Base-by-base conservation (phyloP, 2,329 filamentous ascomycete genomes). In the Coniosporium uncinatum region DNA sequence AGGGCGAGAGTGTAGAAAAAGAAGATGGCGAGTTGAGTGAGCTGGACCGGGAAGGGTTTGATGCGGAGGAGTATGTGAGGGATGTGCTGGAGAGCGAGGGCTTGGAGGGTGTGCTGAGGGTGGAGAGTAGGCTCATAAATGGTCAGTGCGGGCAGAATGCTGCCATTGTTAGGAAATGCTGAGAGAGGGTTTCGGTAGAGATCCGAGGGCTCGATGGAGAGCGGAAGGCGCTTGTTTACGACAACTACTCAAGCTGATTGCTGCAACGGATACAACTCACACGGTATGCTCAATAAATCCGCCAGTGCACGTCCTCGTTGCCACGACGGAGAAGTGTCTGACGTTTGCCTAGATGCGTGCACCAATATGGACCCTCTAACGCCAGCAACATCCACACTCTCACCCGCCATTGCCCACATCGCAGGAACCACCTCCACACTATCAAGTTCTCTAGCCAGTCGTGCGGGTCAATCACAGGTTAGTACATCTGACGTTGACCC, bases 191-290 rank as follows among this genome's bases (percentile, higher is more conserved):
- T n/a, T n/a, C n/a, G 5, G 63, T 61, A 50, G 91, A 97, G 66
- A 91, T 95, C 37, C 71, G 89, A 29, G 90, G 88, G 2, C 73
- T 98, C 16, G 93, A 97, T 56, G 91, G 91, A 19, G 93, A 98
- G 73, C 85, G 93, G 63, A 98, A 98, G 67, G 90, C 91, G 2
- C 68, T 98, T 46, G 93, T 98, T 4, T 98, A 98, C 62, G 91
- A 98, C 61, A 98, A 98, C 59, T 98, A 97, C 63, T 93, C 85
- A 97, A 97, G 66, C 68, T 98, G 50, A 96, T 98, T 50, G 79
- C 84, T n/a, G 93, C 93, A 1, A 96, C 94, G 11, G 91, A 95
- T 63, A 97, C 91, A 3, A 98, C 98, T 55, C 78, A 86, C 38
- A 88, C 87, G 67, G 78, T 79, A 51, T 18, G 61, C n/a, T n/a